phyloP scores from a whole-genome alignment of 1,139 yeast species.

The Candida albicans region DNA sequence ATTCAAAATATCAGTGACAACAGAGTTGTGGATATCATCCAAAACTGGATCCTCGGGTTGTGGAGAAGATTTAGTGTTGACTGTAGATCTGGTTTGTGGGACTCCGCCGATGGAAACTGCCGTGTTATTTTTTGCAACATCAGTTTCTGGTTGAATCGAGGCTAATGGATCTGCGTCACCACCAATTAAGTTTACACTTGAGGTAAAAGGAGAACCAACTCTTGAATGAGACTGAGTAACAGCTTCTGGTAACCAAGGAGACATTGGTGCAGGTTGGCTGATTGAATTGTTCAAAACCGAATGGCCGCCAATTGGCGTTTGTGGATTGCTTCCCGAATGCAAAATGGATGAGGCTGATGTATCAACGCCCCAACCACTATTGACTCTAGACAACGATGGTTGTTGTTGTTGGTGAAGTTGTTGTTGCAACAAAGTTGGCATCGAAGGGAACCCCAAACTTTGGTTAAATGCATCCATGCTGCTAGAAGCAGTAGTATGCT shows the following conservation, averaged over 20 bases:
- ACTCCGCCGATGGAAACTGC: background rate
- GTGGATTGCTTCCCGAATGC: constrained; percentile 25
- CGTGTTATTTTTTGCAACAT: background rate
- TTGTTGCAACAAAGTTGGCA: constrained; percentile 37
- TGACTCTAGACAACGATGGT: constrained; percentile 36
- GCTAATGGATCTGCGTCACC: constrained; percentile 2
- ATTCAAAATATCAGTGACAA: constrained; percentile 38
- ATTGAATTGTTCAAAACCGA: constrained; percentile 23
- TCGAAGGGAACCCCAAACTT: constrained; percentile 15
- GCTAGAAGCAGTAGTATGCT: constrained; percentile 8
- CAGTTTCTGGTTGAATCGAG: background rate
- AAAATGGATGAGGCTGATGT: constrained; percentile 16
- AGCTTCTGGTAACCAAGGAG: constrained; percentile 41
- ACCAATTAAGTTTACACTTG: constrained; percentile 12
- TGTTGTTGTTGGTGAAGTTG: constrained; percentile 32
- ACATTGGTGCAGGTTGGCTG: constrained; percentile 35
- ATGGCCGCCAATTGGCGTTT: constrained; percentile 30
- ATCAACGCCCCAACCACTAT: constrained; percentile 45
- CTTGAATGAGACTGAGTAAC: constrained; percentile 35
- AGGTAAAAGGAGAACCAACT: constrained; percentile 43
- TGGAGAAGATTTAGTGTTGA: constrained; percentile 6
- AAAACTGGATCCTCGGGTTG: constrained; percentile 28
- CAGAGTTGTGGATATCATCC: constrained; percentile 37
- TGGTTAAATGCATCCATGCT: constrained; percentile 9
- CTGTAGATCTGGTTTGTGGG: background rate